A percentile compares a stretch with the other conserved stretches of the same genome.
Conservation (phyloP, 345 rosid species). For the Ceriops tagal region DNA sequence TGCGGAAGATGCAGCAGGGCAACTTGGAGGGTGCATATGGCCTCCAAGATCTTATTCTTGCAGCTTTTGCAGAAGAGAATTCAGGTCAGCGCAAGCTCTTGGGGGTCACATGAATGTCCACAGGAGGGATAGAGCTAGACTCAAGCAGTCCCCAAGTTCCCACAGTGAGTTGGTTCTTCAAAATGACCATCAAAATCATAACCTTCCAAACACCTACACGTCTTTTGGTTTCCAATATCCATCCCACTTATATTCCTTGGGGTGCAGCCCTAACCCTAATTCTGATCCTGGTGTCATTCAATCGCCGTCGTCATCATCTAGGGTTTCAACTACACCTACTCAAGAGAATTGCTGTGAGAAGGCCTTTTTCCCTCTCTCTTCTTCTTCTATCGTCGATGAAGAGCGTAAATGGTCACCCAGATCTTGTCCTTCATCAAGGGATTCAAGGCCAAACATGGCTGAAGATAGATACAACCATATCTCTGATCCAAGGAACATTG, state of each 20-base stretch:
- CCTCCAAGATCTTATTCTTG: conserved; percentile 10
- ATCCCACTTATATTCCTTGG: conserved; percentile 34
- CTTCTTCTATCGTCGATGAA: neutral
- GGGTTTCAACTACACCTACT: neutral
- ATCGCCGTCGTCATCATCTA: neutral
- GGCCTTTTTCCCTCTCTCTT: neutral
- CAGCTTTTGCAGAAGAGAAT: conserved; percentile 9
- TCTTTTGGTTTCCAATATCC: conserved; percentile 39
- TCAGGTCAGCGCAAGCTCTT: conserved; percentile 11
- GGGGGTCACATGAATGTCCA: conserved; percentile 34
- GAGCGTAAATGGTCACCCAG: conserved; percentile 1
- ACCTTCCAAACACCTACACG: conserved; percentile 25
- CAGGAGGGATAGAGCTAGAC: conserved; percentile 9
- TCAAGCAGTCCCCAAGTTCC: neutral
- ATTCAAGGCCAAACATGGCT: conserved; percentile 21
- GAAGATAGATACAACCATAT: conserved; percentile 19
- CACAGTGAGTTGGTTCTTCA: neutral
- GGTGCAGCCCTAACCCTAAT: neutral
- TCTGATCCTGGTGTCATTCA: neutral
- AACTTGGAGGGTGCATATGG: conserved; percentile 24
- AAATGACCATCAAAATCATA: neutral
- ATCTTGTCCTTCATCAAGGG: conserved; percentile 31
- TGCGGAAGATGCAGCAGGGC: conserved; percentile 30
- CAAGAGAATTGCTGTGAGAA: neutral
- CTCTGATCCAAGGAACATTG: conserved; percentile 25